Evolutionary conservation across 148 eudicot species (phyloP).

Genomic region (Rhododendron mucronatum): DNA sequence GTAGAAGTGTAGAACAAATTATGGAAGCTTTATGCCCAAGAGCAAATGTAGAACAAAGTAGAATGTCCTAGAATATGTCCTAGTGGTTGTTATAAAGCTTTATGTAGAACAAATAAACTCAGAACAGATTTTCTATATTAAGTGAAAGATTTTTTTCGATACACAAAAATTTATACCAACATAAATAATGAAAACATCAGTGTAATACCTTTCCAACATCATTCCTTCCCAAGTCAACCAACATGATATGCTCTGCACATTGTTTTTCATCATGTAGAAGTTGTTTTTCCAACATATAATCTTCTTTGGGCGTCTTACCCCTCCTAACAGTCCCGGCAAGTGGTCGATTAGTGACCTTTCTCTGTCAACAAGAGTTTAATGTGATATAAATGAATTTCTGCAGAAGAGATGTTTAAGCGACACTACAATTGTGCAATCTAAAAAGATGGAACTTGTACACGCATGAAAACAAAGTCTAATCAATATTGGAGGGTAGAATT

Average conservation of each 20-base stretch:
- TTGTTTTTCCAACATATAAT: conserved; percentile 74
- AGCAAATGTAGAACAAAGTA: not conserved
- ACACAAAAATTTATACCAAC: not conserved
- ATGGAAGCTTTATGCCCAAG: too few relatives aligned
- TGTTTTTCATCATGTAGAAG: conserved; percentile 89
- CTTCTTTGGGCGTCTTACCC: conserved; percentile 93
- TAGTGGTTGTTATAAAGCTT: not conserved
- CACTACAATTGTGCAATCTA: not conserved
- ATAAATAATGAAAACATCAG: not conserved
- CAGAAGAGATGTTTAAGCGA: not conserved
- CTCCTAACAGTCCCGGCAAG: conserved; percentile 93
- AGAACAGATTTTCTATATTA: not conserved
- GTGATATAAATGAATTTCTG: not conserved
- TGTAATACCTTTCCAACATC: conserved; percentile 88
- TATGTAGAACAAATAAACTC: not conserved
- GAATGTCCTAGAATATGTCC: not conserved
- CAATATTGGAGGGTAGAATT: not conserved
- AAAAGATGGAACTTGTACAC: not conserved
- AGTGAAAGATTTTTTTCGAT: not conserved
- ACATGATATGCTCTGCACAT: conserved; percentile 97
- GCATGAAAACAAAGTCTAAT: not conserved
- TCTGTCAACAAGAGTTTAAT: conserved; percentile 36
- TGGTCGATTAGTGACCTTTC: conserved; percentile 79
- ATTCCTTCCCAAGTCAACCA: conserved; percentile 98
- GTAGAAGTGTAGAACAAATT: too few relatives aligned